These are phyloP conservation scores for Mycotypha africana DNA, from an alignment of 371 early-diverging fungal genomes.

Conservation along the genomic window DNA sequence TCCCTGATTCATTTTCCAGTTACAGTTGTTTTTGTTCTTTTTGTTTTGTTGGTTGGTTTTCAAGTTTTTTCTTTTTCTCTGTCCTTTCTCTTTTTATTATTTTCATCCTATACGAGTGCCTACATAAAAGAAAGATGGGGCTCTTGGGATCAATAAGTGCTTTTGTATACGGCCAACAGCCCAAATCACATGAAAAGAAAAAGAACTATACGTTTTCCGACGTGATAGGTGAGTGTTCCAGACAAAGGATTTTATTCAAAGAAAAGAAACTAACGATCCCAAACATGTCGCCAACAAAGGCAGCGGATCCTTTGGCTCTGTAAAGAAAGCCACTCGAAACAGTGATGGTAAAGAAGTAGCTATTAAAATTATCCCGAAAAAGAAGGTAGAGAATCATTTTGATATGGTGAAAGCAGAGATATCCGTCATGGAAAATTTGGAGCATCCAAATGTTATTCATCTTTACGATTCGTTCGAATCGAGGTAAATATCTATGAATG, in stretches of 20 bases:
- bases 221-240: conserved; percentile 54
- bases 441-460: conserved; percentile 78
- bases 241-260: too few relatives aligned
- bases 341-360: conserved; percentile 58
- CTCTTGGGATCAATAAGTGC: conserved; percentile 9
- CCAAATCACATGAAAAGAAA: conserved; percentile 62
- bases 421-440: conserved; percentile 53
- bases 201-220: conserved; percentile 58
- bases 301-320: conserved; percentile 75
- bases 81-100: conserved; percentile 1
- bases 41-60: too few relatives aligned
- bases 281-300: conserved; percentile 25
- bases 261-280: background rate
- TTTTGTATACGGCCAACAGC: conserved; percentile 35
- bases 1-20: too few relatives aligned
- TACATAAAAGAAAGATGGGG: conserved; percentile 11
- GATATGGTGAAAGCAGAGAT: conserved; percentile 75
- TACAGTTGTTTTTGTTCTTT: background rate
- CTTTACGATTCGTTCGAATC: conserved; percentile 79
- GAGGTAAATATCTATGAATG: conserved; percentile 2
- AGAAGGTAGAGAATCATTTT: conserved; percentile 55
- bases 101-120: too few relatives aligned
- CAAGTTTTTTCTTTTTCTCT: conserved; percentile 1
- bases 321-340: conserved; percentile 54
- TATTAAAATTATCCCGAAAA: conserved; percentile 73